Percentiles rank a stretch among this genome's conserved stretches.
Conservation (phyloP, 257 asterid species). For the Sherardia arvensis region DNA sequence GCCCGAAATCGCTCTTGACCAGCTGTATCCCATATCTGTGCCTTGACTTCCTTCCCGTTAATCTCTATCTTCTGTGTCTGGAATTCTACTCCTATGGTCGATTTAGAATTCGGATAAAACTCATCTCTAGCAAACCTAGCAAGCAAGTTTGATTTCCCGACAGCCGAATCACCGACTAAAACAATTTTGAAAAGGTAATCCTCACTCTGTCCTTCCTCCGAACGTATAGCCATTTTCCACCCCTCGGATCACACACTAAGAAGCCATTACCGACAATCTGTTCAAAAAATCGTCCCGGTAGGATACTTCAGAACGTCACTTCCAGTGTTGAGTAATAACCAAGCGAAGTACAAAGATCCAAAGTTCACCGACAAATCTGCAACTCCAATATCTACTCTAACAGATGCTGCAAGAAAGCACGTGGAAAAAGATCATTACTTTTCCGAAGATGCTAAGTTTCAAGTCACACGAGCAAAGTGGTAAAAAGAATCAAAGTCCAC, state of each 20-base stretch:
- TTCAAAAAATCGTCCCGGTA: slow-evolving; percentile 3
- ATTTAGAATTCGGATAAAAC: slow-evolving; percentile 81
- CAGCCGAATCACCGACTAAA: slow-evolving; percentile 86
- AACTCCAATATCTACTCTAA: neutral
- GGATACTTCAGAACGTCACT: slow-evolving; percentile 29
- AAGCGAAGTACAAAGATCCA: slow-evolving; percentile 12
- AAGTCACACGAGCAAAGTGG: neutral
- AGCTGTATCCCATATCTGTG: slow-evolving; percentile 98
- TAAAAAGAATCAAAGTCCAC: neutral
- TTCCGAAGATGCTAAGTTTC: neutral
- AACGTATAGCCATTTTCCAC: slow-evolving; percentile 50
- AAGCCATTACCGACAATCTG: slow-evolving; percentile 26
- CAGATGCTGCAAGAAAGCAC: slow-evolving; percentile 37
- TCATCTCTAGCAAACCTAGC: slow-evolving; percentile 95
- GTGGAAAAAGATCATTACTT: slow-evolving; percentile 18
- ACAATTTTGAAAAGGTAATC: slow-evolving; percentile 85
- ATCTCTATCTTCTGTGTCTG: slow-evolving; percentile 89
- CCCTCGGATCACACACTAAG: slow-evolving; percentile 18
- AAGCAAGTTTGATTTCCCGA: slow-evolving; percentile 92
- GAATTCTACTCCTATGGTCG: slow-evolving; percentile 95
- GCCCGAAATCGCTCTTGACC: slow-evolving; percentile 99
- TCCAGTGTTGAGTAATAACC: slow-evolving; percentile 16
- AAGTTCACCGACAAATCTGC: slow-evolving; percentile 6
- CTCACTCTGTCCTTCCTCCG: slow-evolving; percentile 58
- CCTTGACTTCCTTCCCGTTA: slow-evolving; percentile 84